These are phyloP conservation scores for Pneumocystis oryctolagi DNA, from an alignment of 1,139 yeast genomes.

Conservation along the genomic window DNA sequence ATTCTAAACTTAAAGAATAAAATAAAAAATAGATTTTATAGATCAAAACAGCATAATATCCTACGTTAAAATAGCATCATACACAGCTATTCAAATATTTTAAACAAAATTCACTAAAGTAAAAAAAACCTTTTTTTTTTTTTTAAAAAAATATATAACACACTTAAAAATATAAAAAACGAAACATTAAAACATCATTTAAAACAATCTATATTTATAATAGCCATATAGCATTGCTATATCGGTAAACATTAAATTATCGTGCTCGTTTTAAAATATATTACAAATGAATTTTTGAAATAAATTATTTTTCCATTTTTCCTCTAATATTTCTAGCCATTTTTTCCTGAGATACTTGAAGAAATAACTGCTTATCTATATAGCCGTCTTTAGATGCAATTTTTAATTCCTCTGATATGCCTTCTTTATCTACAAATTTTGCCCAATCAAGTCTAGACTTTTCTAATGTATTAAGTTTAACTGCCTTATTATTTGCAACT, in stretches of 20 bases:
- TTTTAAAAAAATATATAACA: background rate
- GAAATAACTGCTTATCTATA: conserved; percentile 79
- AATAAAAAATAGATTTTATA: too few relatives aligned
- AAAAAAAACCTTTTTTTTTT: too few relatives aligned
- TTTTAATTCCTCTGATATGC: conserved; percentile 66
- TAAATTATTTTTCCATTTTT: conserved; percentile 31
- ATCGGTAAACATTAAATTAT: background rate
- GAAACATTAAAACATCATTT: too few relatives aligned
- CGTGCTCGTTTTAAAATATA: background rate
- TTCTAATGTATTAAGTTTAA: conserved; percentile 77
- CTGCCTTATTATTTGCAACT: conserved; percentile 43
- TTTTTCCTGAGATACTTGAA: conserved; percentile 56
- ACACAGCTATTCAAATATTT: too few relatives aligned
- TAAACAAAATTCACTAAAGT: too few relatives aligned
- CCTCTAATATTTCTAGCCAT: conserved; percentile 49
- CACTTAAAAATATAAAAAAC: too few relatives aligned
- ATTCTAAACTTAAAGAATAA: too few relatives aligned
- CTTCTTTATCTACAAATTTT: conserved; percentile 74
- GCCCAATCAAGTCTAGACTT: conserved; percentile 94
- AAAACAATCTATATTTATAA: background rate
- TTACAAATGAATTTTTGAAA: background rate
- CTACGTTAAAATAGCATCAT: too few relatives aligned
- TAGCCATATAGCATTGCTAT: background rate
- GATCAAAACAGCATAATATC: too few relatives aligned
- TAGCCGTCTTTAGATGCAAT: conserved; percentile 69